Evolutionary conservation across 345 rosid species (phyloP), one percentile per base, ranked within the genome.

Genomic region (Bruguiera gymnorhiza): DNA sequence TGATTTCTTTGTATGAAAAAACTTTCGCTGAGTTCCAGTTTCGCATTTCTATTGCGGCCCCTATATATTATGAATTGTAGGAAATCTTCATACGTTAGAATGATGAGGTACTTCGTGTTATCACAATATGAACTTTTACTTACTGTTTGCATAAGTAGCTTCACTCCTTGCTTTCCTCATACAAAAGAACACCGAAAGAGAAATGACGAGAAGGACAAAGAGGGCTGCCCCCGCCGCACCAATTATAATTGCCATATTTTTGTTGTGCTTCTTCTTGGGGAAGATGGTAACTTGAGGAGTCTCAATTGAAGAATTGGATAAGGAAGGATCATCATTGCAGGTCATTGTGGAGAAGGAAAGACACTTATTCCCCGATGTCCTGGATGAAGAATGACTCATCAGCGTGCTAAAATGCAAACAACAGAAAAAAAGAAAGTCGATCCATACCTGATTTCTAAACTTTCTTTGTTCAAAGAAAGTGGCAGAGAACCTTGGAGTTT

Each of bases 1-100:
- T 93, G 62, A 93, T 89, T 85, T 93, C 97, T 73, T 82, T 89
- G 78, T 90, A 83, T 62, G 92, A 84, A 70, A 93, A 93, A 43
- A 90, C 72, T 81, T 81, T 87, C 32, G 97, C 87, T 27, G 88
- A 81, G 70, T 90, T 90, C 98, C 97, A 93, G 80, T 85, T 91
- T 75, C 87, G 79, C 88, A 93, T 81, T 37, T 84, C 89, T 53
- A 70, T 57, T 36, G 76, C 81, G 70, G 90, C 76, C 53, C 84
- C 95, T 85, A 72, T 23, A 58, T 34, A 73, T 51, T 16, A 36
- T 19, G 50, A 36, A 37, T 31, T 31, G 52, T 37, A 57, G 56
- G 70, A 62, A 71, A 73, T 71, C 54, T 52, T 51, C 50, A 43
- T 43, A 11, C 18, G 3, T 43, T 13, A 13, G 50, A 68, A 57